phyloP scores from a whole-genome alignment of 495 filamentous ascomycete species.

The Penicillium daleae region DNA sequence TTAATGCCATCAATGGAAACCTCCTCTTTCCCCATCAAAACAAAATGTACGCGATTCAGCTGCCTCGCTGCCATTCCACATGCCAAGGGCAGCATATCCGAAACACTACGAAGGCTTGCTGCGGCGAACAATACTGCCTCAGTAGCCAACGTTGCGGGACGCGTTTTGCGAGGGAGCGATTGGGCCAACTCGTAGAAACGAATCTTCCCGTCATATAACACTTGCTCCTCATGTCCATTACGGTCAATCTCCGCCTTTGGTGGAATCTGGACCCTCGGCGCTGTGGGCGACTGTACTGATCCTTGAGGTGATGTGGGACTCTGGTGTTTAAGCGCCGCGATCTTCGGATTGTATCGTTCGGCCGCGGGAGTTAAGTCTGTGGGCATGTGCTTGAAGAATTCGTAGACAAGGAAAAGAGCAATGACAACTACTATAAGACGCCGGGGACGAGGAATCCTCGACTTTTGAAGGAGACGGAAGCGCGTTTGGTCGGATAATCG shows the following conservation, averaged over 20 bases:
- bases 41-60: conserved; percentile 56
- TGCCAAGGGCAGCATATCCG: conserved; percentile 56
- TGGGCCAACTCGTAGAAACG: conserved; percentile 56
- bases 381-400: conserved; percentile 61
- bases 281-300: conserved; percentile 13
- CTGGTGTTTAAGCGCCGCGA: conserved; percentile 31
- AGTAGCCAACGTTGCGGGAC: conserved; percentile 32
- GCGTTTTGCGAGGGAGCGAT: conserved; percentile 48
- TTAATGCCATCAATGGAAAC: conserved; percentile 55
- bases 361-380: conserved; percentile 41
- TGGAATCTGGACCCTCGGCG: conserved; percentile 17
- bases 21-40: conserved; percentile 57
- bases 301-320: conserved; percentile 4
- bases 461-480: conserved; percentile 33
- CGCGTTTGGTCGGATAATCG: conserved; percentile 36
- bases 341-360: conserved; percentile 34
- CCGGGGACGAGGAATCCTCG: conserved; percentile 46
- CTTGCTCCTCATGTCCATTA: conserved; percentile 22
- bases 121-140: conserved; percentile 56
- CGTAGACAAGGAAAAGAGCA: conserved; percentile 47
- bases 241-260: conserved; percentile 4
- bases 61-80: conserved; percentile 55
- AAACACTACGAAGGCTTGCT: conserved; percentile 52
- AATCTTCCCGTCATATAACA: conserved; percentile 55
- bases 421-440: conserved; percentile 48